These are phyloP conservation scores for Eucalyptus lansdowneana DNA, from an alignment of 345 rosid species.

Conservation along the genomic window DNA sequence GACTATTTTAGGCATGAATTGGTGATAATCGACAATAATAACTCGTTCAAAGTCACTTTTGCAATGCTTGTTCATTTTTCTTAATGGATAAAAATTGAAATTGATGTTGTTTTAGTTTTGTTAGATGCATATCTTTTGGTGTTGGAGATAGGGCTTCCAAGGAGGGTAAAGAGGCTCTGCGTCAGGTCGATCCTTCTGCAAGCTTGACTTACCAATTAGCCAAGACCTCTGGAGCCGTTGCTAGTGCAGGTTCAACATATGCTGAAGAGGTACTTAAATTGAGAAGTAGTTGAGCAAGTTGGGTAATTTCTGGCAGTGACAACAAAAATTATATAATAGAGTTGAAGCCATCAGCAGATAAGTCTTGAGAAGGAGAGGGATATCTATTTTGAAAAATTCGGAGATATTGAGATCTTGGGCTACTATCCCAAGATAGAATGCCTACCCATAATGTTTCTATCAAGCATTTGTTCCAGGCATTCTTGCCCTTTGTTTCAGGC, in stretches of 20 bases:
- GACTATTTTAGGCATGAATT: too few species aligned
- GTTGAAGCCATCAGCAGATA: conserved; percentile 76
- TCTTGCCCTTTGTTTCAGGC: too few species aligned
- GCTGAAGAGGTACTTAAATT: conserved; percentile 49
- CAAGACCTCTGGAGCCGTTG: conserved; percentile 33
- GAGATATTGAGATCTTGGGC: conserved; percentile 80
- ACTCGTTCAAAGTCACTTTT: too few species aligned
- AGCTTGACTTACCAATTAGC: conserved; percentile 23
- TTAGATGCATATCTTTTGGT: too few species aligned
- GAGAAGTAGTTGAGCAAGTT: not conserved
- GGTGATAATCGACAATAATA: too few species aligned
- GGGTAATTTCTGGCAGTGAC: not conserved
- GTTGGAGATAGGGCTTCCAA: too few species aligned
- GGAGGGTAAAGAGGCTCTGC: conserved; percentile 5
- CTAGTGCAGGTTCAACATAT: conserved; percentile 35
- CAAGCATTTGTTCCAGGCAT: too few species aligned
- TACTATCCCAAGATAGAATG: conserved; percentile 49
- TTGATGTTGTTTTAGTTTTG: too few species aligned
- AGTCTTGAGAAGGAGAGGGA: conserved; percentile 92
- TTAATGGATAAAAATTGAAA: not conserved
- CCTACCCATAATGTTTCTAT: not conserved
- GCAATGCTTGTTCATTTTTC: not conserved
- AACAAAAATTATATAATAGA: conserved; percentile 51
- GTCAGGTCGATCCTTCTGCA: conserved; percentile 28
- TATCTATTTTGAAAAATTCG: conserved; percentile 46